A percentile compares a stretch with the other conserved stretches of the same genome.
phyloP scores from a whole-genome alignment of 257 asterid genomes.

The Hygrophila difformis region DNA sequence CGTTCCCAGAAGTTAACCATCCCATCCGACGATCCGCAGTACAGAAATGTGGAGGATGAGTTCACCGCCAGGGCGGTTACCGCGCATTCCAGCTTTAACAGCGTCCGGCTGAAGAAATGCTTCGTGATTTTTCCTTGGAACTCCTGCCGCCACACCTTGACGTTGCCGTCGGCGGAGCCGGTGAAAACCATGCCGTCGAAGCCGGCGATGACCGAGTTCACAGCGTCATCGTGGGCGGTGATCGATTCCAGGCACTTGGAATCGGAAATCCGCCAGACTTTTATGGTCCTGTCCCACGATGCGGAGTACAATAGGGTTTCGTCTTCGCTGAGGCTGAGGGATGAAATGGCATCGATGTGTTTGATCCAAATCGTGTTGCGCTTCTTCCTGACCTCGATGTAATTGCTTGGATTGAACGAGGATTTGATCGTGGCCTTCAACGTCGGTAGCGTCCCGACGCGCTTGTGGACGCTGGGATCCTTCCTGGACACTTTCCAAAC shows the following conservation, averaged over 20 bases:
- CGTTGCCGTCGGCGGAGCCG: conserved; percentile 52
- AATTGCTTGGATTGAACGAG: conserved; percentile 29
- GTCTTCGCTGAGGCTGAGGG: conserved; percentile 38
- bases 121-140: conserved; percentile 23
- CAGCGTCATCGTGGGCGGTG: conserved; percentile 44
- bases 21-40: conserved; percentile 54
- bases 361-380: conserved; percentile 28
- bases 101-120: conserved; percentile 23
- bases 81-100: conserved; percentile 40
- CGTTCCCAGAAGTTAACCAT: conserved; percentile 47
- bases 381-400: conserved; percentile 22
- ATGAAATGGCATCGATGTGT: conserved; percentile 45
- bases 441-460: conserved; percentile 44
- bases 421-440: conserved; percentile 26
- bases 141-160: conserved; percentile 42
- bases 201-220: conserved; percentile 36
- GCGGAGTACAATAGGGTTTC: conserved; percentile 35
- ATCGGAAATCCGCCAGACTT: conserved; percentile 39
- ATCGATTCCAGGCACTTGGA: conserved; percentile 42
- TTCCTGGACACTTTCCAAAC: conserved; percentile 34
- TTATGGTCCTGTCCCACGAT: conserved; percentile 48
- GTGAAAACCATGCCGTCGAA: conserved; percentile 37
- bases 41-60: conserved; percentile 18
- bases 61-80: conserved; percentile 35
- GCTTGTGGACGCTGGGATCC: conserved; percentile 28